These are phyloP conservation scores for Petunia secreta DNA, from an alignment of 257 asterid genomes.

Conservation along the genomic window DNA sequence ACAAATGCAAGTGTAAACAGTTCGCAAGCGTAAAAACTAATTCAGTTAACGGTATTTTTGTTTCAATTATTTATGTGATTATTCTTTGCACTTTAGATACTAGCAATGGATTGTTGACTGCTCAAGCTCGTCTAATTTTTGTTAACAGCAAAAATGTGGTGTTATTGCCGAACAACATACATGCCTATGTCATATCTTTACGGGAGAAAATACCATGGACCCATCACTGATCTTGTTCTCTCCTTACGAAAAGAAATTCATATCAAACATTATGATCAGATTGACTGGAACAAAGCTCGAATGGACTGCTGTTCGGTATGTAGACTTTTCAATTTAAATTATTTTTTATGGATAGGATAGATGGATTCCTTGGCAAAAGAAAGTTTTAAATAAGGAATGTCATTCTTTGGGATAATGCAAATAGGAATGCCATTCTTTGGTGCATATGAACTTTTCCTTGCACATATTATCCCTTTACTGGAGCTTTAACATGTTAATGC, in stretches of 20 bases:
- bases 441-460: too few species aligned
- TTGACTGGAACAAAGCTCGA: conserved; percentile 80
- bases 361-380: not conserved
- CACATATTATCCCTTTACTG: too few species aligned
- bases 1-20: too few species aligned
- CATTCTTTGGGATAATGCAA: too few species aligned
- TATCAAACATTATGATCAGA: conserved; percentile 51
- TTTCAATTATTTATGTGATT: too few species aligned
- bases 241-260: conserved; percentile 71
- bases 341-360: not conserved
- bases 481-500: too few species aligned
- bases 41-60: too few species aligned
- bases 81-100: too few species aligned
- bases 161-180: conserved; percentile 76
- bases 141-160: conserved; percentile 80
- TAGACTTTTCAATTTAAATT: not conserved
- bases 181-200: conserved; percentile 91
- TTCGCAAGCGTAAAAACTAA: too few species aligned
- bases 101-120: too few species aligned
- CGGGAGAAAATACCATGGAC: conserved; percentile 65
- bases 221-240: conserved; percentile 64
- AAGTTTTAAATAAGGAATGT: too few species aligned
- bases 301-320: conserved; percentile 70
- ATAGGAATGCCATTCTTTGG: too few species aligned
- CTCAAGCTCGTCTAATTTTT: not conserved